These are phyloP conservation scores for Nothophoma quercina DNA, from an alignment of 2,329 filamentous ascomycete genomes.

Conservation along the genomic window DNA sequence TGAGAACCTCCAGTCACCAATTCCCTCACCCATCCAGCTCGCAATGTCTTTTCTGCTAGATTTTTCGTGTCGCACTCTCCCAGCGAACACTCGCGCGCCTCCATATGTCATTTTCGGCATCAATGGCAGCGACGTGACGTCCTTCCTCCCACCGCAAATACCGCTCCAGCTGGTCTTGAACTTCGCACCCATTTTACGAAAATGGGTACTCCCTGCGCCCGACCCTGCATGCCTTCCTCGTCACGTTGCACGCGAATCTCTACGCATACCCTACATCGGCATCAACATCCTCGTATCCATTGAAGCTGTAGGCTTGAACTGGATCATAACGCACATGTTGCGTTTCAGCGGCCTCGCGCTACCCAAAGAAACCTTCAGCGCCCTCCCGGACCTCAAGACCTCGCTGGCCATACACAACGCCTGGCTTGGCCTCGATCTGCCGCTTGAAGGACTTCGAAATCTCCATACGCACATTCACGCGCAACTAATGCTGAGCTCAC, in stretches of 20 bases:
- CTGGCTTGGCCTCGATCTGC: slow-evolving; percentile 32
- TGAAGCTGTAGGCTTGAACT: slow-evolving; percentile 20
- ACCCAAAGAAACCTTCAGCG: slow-evolving; percentile 8
- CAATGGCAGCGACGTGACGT: slow-evolving; percentile 17
- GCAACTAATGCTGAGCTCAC: slow-evolving; percentile 18
- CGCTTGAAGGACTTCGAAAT: slow-evolving; percentile 17
- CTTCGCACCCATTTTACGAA: slow-evolving; percentile 28
- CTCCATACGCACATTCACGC: slow-evolving; percentile 25
- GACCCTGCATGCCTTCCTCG: neutral
- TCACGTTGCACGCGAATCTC: neutral
- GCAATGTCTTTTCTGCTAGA: slow-evolving; percentile 37
- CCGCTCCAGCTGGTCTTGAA: slow-evolving; percentile 29
- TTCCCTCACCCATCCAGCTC: neutral
- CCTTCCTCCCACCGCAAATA: slow-evolving; percentile 27
- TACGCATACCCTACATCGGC: slow-evolving; percentile 22
- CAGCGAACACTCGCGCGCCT: slow-evolving; percentile 14
- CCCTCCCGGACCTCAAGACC: slow-evolving; percentile 11
- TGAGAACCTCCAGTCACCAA: neutral
- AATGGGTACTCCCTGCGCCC: slow-evolving; percentile 29
- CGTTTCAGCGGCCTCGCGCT: slow-evolving; percentile 17
- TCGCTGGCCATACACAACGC: slow-evolving; percentile 28
- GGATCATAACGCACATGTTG: slow-evolving; percentile 32
- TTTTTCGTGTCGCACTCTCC: slow-evolving; percentile 25
- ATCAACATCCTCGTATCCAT: slow-evolving; percentile 32
- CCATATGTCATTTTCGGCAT: slow-evolving; percentile 37